These are phyloP conservation scores for Gamsiella multidivaricata DNA, from an alignment of 192 early-diverging fungal species.

Conservation along the genomic window DNA sequence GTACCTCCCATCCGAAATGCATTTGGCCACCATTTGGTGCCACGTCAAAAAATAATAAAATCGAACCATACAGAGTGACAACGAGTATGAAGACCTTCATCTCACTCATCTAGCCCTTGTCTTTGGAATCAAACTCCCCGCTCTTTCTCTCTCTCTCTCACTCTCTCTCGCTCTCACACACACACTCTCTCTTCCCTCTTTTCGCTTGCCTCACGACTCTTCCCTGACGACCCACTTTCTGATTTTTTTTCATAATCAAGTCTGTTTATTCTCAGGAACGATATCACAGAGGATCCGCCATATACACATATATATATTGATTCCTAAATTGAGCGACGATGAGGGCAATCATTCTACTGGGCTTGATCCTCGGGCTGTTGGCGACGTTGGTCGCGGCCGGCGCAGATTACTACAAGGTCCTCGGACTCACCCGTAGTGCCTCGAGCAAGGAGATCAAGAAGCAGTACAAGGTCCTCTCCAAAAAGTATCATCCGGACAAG, in stretches of 20 bases:
- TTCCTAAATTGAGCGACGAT: background rate
- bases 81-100: too few relatives aligned
- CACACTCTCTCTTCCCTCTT: background rate
- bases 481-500: constrained; percentile 90
- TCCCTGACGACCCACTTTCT: background rate
- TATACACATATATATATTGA: background rate
- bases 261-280: too few relatives aligned
- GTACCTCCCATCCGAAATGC: background rate
- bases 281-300: too few relatives aligned
- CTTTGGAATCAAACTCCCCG: background rate
- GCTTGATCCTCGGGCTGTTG: constrained; percentile 25
- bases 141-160: background rate
- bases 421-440: constrained; percentile 86
- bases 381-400: constrained; percentile 31
- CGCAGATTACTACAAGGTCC: constrained; percentile 87
- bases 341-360: constrained; percentile 31
- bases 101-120: too few relatives aligned
- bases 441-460: constrained; percentile 91
- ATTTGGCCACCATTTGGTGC: background rate
- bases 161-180: too few relatives aligned
- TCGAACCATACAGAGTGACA: too few relatives aligned
- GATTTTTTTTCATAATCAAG: background rate
- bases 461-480: constrained; percentile 90
- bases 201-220: background rate
- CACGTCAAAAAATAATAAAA: background rate